These are phyloP conservation scores for Scortechinia acanthostroma DNA, from an alignment of 2,329 filamentous ascomycete genomes.

Conservation along the genomic window DNA sequence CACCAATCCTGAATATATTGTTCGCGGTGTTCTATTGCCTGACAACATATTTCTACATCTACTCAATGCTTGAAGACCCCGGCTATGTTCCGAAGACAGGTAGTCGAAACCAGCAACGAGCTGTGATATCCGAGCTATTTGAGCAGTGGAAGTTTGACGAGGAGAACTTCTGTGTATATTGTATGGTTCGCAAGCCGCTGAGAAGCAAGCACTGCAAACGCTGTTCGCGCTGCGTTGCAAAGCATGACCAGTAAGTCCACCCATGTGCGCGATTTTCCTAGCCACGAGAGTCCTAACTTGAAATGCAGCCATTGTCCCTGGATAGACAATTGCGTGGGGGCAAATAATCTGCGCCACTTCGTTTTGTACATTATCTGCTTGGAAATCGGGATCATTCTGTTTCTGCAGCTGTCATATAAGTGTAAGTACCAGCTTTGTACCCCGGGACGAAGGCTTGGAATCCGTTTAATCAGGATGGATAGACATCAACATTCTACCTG, in stretches of 20 bases:
- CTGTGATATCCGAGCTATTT: constrained; percentile 80
- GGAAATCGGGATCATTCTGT: constrained; percentile 66
- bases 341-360: constrained; percentile 95
- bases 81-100: constrained; percentile 87
- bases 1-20: constrained; percentile 70
- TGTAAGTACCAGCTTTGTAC: constrained; percentile 41
- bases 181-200: constrained; percentile 88
- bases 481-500: constrained; percentile 49
- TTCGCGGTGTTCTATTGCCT: constrained; percentile 61
- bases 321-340: constrained; percentile 92
- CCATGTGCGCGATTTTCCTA: too few species aligned
- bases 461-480: constrained; percentile 6
- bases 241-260: constrained; percentile 81
- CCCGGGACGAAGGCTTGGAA: not conserved
- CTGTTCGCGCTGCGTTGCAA: constrained; percentile 86
- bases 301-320: constrained; percentile 75
- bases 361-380: constrained; percentile 80
- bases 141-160: constrained; percentile 86
- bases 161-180: constrained; percentile 84
- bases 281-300: not conserved
- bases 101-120: constrained; percentile 82
- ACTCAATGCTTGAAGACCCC: constrained; percentile 80
- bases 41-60: constrained; percentile 78
- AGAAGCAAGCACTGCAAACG: constrained; percentile 92
- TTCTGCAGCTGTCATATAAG: constrained; percentile 66